A percentile compares a stretch with the other conserved stretches of the same genome.
Conservation (phyloP, 1,139 yeast genomes). For the Saccharomycopsis hybrid region DNA sequence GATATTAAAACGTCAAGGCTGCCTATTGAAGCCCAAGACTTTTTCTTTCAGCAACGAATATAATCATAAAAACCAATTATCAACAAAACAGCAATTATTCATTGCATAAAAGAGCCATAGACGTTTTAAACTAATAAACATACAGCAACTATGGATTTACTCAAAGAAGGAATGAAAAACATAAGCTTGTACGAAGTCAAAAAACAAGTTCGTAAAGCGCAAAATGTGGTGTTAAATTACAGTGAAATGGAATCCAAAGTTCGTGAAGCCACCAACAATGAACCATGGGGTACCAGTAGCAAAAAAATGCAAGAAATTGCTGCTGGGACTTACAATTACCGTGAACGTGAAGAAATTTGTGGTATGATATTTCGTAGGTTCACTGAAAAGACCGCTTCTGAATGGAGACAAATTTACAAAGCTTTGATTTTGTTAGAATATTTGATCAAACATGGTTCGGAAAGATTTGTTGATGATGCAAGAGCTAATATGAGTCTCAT, state of each 20-base stretch:
- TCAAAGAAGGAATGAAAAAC: conserved; percentile 65
- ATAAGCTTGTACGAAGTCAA: conserved; percentile 89
- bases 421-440: conserved; percentile 87
- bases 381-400: conserved; percentile 91
- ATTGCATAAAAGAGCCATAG: too few species aligned
- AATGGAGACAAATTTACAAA: conserved; percentile 98
- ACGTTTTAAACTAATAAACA: neutral
- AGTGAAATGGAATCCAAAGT: conserved; percentile 96
- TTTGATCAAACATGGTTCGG: conserved; percentile 86
- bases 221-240: conserved; percentile 90
- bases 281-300: conserved; percentile 99
- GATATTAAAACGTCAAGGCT: too few species aligned
- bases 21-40: too few species aligned
- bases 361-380: conserved; percentile 73
- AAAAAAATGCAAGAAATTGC: conserved; percentile 93
- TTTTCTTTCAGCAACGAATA: too few species aligned
- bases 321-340: conserved; percentile 83
- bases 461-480: conserved; percentile 91
- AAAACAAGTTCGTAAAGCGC: conserved; percentile 96
- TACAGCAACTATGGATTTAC: conserved; percentile 51
- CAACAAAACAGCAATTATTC: too few species aligned
- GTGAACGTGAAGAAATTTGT: conserved; percentile 72
- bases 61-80: too few species aligned
- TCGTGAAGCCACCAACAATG: conserved; percentile 96
- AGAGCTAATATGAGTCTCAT: conserved; percentile 76